A percentile compares a stretch with the other conserved stretches of the same genome.
Conservation (phyloP, 768 basidiomycete species). For the Serendipita indica region DNA sequence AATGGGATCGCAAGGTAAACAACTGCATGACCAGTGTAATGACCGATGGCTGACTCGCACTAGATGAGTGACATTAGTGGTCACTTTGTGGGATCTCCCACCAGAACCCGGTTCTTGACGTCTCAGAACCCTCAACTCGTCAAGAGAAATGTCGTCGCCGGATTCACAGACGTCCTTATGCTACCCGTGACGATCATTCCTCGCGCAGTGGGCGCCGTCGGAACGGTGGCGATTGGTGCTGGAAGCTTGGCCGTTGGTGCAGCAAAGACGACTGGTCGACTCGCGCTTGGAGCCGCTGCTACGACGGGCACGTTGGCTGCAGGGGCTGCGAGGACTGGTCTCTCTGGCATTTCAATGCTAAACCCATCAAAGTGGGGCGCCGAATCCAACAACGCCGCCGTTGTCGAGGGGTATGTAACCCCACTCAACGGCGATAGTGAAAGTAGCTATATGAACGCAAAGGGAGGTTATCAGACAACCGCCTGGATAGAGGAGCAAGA, state of each 20-base stretch:
- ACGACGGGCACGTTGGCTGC: background rate
- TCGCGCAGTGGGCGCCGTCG: constrained; percentile 35
- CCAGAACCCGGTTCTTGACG: constrained; percentile 49
- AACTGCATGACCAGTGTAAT: background rate
- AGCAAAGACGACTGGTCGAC: constrained; percentile 52
- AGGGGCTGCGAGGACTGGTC: constrained; percentile 28
- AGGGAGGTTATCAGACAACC: constrained; percentile 10
- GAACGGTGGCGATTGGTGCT: constrained; percentile 18
- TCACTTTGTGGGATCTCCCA: constrained; percentile 12
- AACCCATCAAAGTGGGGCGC: constrained; percentile 80
- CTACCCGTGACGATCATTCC: constrained; percentile 96
- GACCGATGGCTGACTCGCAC: no score
- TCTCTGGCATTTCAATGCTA: constrained; percentile 74
- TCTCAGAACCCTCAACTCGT: constrained; percentile 82
- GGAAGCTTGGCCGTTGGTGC: constrained; percentile 35
- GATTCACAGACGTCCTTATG: constrained; percentile 78
- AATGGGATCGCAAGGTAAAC: constrained; percentile 65
- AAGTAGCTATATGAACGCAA: background rate
- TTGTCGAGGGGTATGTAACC: constrained; percentile 4
- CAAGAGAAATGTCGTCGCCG: constrained; percentile 83
- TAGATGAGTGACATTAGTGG: background rate
- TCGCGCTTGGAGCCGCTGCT: constrained; percentile 24
- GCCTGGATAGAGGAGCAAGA: constrained; percentile 15
- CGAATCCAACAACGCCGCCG: constrained; percentile 10
- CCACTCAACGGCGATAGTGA: constrained; percentile 5